phyloP scores from a whole-genome alignment of 2,329 filamentous ascomycete species.

The Rhinocladiella mackenziei region DNA sequence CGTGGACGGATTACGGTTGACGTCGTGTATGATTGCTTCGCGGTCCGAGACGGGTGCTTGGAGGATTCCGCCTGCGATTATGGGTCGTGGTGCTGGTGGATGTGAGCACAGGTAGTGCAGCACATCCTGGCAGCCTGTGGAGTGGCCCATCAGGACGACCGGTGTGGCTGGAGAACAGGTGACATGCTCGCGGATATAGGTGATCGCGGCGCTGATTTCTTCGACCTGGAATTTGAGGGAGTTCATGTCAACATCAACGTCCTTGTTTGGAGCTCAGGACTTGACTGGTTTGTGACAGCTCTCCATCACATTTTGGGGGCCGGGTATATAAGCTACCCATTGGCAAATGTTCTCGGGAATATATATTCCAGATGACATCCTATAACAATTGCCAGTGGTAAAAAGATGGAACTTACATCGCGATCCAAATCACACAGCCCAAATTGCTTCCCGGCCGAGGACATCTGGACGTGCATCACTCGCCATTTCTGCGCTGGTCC shows the following conservation, averaged over 20 bases:
- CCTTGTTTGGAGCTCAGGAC: no score
- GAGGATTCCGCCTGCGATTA: conserved; percentile 69
- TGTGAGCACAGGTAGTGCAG: conserved; percentile 57
- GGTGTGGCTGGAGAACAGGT: conserved; percentile 40
- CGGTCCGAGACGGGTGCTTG: conserved; percentile 78
- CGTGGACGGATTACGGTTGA: conserved; percentile 31
- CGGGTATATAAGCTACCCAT: no score
- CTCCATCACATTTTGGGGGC: no score
- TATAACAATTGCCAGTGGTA: no score
- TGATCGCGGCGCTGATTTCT: conserved; percentile 35
- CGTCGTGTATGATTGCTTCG: conserved; percentile 54
- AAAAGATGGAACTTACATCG: conserved; percentile 38
- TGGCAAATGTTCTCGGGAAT: no score
- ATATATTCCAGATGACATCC: no score
- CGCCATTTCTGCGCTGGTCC: conserved; percentile 44
- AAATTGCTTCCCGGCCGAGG: conserved; percentile 54
- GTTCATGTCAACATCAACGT: no score
- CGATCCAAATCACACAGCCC: conserved; percentile 50
- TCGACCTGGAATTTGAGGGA: conserved; percentile 50
- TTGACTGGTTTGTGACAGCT: no score
- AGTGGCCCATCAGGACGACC: conserved; percentile 66
- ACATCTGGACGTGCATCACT: conserved; percentile 49
- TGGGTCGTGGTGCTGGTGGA: conserved; percentile 41
- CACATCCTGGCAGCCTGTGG: conserved; percentile 65
- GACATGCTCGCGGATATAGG: conserved; percentile 34